Evolutionary conservation across 2,329 filamentous ascomycete genomes (phyloP).

Genomic region (Colletotrichum tofieldiae): DNA sequence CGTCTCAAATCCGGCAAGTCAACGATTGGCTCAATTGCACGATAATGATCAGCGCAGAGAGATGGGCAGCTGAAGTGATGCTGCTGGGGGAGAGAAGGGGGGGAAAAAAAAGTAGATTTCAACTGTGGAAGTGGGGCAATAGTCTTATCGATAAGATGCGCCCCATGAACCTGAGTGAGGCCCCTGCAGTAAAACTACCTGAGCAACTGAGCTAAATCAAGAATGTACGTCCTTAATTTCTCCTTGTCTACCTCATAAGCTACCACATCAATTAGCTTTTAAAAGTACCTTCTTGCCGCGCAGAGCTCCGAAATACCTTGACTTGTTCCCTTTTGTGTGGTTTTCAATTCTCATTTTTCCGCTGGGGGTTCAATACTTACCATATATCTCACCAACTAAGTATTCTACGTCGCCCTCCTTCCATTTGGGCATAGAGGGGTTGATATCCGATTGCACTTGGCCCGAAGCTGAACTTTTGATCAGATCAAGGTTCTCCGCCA

Average conservation of each 20-base stretch:
- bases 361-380: neutral
- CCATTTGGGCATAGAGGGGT: neutral
- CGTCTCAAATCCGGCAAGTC: neutral
- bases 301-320: neutral
- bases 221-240: neutral
- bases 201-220: neutral
- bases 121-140: neutral
- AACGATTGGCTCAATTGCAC: neutral
- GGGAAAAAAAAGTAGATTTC: conserved; percentile 19
- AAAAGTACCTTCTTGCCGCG: neutral
- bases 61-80: neutral
- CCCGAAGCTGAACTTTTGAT: too few relatives aligned
- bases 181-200: neutral
- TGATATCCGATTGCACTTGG: neutral
- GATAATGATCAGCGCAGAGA: neutral
- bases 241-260: neutral
- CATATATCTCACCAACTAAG: neutral
- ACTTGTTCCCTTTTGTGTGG: neutral
- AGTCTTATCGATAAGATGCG: conserved; percentile 10
- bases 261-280: neutral
- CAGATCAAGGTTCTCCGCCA: neutral
- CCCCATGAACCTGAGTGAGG: neutral
- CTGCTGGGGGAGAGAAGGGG: neutral
- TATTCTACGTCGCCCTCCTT: neutral
- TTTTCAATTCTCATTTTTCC: too few relatives aligned